These are phyloP conservation scores for Kazachstania taianensis DNA, from an alignment of 805 yeast genomes.

Conservation along the genomic window DNA sequence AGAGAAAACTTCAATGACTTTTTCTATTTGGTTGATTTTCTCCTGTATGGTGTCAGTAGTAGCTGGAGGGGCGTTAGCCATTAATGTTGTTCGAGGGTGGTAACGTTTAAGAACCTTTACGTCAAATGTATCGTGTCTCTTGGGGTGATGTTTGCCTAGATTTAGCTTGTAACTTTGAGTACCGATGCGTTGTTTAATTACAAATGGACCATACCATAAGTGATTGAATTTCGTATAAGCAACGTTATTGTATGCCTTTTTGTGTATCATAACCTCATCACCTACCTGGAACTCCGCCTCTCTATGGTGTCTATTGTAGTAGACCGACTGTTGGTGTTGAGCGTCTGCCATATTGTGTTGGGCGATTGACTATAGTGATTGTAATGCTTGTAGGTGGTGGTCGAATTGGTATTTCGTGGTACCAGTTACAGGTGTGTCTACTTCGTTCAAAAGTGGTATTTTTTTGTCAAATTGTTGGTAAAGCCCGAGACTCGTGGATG, in stretches of 20 bases:
- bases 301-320: background rate
- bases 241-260: background rate
- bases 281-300: background rate
- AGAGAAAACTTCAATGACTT: background rate
- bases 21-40: background rate
- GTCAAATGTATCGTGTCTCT: no score
- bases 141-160: background rate
- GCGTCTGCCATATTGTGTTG: constrained; percentile 2
- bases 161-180: background rate
- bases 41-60: background rate
- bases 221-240: constrained; percentile 1
- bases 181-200: background rate
- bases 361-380: background rate
- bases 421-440: no score
- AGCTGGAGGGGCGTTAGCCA: background rate
- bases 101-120: background rate
- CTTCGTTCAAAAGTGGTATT: no score
- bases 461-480: background rate
- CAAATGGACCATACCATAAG: constrained; percentile 4
- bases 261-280: background rate
- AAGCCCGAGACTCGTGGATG: constrained; percentile 4
- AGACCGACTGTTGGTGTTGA: background rate
- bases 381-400: background rate
- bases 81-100: background rate
- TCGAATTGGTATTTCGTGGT: no score